Percentiles rank a stretch among this genome's conserved stretches.
Evolutionary conservation across 768 basidiomycete genomes (phyloP).

Genomic region (Lactarius quietus): DNA sequence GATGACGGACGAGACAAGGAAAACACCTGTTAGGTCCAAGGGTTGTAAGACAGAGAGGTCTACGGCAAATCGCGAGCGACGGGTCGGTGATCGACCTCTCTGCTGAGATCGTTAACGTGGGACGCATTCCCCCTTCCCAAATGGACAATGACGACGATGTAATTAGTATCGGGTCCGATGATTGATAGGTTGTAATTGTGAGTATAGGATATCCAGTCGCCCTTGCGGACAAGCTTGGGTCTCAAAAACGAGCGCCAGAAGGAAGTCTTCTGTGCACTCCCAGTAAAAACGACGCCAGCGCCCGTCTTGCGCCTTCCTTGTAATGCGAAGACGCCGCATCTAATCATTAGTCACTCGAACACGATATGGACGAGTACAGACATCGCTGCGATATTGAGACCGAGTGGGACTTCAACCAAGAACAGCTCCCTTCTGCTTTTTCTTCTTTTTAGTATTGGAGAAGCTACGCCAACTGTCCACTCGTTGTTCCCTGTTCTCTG

Average conservation of each 20-base stretch:
- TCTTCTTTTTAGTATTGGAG: constrained; percentile 73
- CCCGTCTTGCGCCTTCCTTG: neutral
- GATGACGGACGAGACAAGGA: constrained; percentile 59
- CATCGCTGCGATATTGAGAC: neutral
- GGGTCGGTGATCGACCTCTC: constrained; percentile 55
- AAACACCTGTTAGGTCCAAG: constrained; percentile 52
- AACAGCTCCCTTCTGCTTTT: constrained; percentile 63
- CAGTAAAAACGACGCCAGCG: neutral
- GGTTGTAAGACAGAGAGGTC: constrained; percentile 44
- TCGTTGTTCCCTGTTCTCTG: constrained; percentile 73
- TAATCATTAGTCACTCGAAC: constrained; percentile 19
- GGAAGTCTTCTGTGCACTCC: neutral
- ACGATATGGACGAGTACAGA: constrained; percentile 20
- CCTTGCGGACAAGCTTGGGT: neutral
- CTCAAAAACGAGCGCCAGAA: neutral
- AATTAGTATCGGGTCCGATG: constrained; percentile 22
- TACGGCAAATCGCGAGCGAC: constrained; percentile 17
- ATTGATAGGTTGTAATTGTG: neutral
- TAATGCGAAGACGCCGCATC: constrained; percentile 2
- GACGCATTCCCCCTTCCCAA: neutral
- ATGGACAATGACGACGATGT: constrained; percentile 13
- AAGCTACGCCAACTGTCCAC: constrained; percentile 85
- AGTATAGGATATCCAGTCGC: neutral
- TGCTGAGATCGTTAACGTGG: constrained; percentile 33
- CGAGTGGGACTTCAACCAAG: constrained; percentile 46